Evolutionary conservation across 2,329 filamentous ascomycete species (phyloP), one percentile per base, ranked within the genome.

Genomic region (Dryadomyces quercivorus): DNA sequence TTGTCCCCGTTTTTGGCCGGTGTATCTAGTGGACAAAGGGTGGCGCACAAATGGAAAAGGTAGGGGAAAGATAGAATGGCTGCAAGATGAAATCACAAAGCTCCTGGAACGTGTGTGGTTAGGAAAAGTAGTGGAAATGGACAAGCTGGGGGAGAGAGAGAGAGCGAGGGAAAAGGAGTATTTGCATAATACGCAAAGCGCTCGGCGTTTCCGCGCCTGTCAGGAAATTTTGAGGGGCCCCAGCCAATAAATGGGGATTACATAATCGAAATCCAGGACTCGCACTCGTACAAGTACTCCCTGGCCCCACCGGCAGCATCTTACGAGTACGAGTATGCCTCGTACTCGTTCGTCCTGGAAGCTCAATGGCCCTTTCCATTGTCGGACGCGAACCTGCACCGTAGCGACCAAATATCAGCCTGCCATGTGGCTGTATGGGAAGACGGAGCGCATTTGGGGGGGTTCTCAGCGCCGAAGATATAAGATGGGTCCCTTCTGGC

Each of bases 151-250:
- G n/a, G 6, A 7, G 15, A n/a, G 6, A 7, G 18, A 20, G 6
- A 13, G n/a, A 46, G 15, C 22, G 12, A 26, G 20, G 44, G 21
- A 26, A 26, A 26, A 26, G 40, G 42, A 52, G 40, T 43, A 34
- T 45, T 51, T 15, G 38, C 36, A 43, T 43, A 42, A 42, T 50
- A 50, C 46, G 47, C 47, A 53, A 34, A 45, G n/a, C 34, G 46
- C 36, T 53, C 52, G 47, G 52, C 46, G 52, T 50, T 40, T 40
- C 46, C 38, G 52, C 40, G 36, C 40, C 38, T 21, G 47, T 50
- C 47, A 54, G 52, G 52, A 54, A 54, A 54, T 54, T 54, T 54
- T 45, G 52, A 50, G 45, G 52, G 52, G 18, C 40, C 40, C 21
- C 22, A 16, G n/a, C 49, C 36, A 51, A 51, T 51, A 26, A 51